Conservation (phyloP, 768 basidiomycete genomes). For the Boletus eberwhitei region DNA sequence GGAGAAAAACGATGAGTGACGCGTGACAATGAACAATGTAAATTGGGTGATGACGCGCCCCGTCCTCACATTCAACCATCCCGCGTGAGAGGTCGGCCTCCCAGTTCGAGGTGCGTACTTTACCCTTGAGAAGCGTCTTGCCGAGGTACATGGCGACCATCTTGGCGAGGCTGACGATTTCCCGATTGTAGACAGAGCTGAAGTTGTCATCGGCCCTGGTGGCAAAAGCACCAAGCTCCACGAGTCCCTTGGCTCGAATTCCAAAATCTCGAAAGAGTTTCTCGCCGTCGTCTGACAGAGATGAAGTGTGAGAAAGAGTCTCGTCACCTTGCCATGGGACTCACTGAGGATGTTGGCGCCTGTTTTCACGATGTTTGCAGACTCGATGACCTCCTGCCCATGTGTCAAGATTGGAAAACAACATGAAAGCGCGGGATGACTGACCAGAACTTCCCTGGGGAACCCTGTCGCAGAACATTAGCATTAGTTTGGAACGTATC, state of each 20-base stretch:
- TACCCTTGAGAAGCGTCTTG: slow-evolving; percentile 41
- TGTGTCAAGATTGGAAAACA: background rate
- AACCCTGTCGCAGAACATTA: slow-evolving; percentile 32
- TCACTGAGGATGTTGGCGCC: slow-evolving; percentile 49
- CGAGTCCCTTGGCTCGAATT: slow-evolving; percentile 38
- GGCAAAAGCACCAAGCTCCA: slow-evolving; percentile 47
- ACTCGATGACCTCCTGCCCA: slow-evolving; percentile 44
- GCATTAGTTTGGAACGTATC: background rate
- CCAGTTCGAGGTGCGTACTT: slow-evolving; percentile 48
- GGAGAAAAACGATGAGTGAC: background rate
- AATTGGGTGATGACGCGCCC: background rate
- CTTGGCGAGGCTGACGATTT: slow-evolving; percentile 41
- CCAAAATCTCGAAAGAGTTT: slow-evolving; percentile 49
- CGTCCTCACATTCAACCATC: slow-evolving; percentile 38
- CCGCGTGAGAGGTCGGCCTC: slow-evolving; percentile 34
- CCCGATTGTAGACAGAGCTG: slow-evolving; percentile 30
- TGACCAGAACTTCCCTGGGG: slow-evolving; percentile 40
- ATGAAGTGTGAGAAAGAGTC: background rate
- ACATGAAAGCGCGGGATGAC: background rate
- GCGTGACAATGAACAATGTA: background rate
- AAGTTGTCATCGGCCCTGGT: slow-evolving; percentile 38
- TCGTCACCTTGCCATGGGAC: slow-evolving; percentile 10
- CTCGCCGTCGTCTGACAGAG: slow-evolving; percentile 41
- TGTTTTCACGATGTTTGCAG: slow-evolving; percentile 37
- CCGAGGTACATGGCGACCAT: slow-evolving; percentile 42